Base-by-base conservation (phyloP, 2,329 filamentous ascomycete genomes). In the Sclerotiophoma versabilis region DNA sequence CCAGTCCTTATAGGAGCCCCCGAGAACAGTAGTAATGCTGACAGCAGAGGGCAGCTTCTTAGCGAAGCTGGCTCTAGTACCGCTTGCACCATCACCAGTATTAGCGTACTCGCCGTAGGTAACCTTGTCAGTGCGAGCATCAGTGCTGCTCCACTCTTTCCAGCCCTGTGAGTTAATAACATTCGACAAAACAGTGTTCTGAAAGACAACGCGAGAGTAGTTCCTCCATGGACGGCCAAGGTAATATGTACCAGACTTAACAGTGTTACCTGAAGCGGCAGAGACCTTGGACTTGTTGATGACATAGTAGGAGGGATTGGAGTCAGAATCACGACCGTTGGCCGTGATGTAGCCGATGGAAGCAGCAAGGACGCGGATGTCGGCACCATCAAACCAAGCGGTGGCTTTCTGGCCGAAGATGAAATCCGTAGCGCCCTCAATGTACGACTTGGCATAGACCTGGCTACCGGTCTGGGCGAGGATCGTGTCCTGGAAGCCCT, bases 121-220 rank as follows among this genome's bases (percentile, higher is more conserved):
- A 1, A 87, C 81, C 37, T 83, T 73, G 27, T 75, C 77, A 1
- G 83, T 85, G 29, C 79, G 77, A n/a, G 77, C 66, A 34, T 80
- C 75, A 2, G 75, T 76, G 1, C 61, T 73, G 53, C 79, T 79
- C 86, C 86, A 89, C 23, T 76, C 65, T 2, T 62, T 69, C 86
- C 87, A 89, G 0, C 86, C 87, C 0, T 80, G 80, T 1, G 77
- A 54, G 62, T 87, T 87, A 63, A 89, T 80, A 17, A 88, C 83
- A 19, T 75, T 72, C 9, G 76, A 78, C 72, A 89, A 75, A 26
- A 66, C 66, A 0, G 81, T 83, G 45, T 77, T 73, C 69, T 84
- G 82, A 68, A 84, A 79, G 10, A 78, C 75, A 14, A 84, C 81
- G n/a, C 79, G 71, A 9, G 82, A 77, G 54, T 80, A 83, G 48